Base-by-base conservation (phyloP, 1,139 yeast genomes). In the Suhomyces coccinellae region DNA sequence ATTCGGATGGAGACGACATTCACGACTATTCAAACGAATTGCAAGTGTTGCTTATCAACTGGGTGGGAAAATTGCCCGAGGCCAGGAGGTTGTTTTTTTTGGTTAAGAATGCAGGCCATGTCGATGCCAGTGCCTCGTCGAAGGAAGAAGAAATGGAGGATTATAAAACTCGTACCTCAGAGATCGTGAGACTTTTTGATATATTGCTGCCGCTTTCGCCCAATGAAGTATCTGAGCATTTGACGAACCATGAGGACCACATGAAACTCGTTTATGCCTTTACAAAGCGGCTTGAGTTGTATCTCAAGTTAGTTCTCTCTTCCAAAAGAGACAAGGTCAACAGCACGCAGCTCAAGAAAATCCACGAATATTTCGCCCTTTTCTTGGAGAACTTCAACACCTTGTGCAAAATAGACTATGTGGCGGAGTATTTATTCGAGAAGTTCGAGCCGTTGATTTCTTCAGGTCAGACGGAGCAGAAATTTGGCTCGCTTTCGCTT, bases 11-110 rank as follows among this genome's bases (percentile, higher is more conserved):
- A 20, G 49, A 50, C 5, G 63, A 60, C 27, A 56, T 65, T 29
- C 64, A 67, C 36, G 85, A 81, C 50, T 81, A 78, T 52, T 66
- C 71, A n/a, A 71, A 76, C 47, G 87, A 81, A 49, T 62, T 84
- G 28, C 82, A 80, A 49, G 73, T 79, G 3, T 65, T 83, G 40
- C 65, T 85, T 41, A 72, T 85, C 54, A 78, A 76, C 48, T 83
- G 87, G 83, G 79, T 84, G 38, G 80, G 85, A 6, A 70, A 73
- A 42, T 49, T 38, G 67, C 71, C 76, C 0, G 70, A 64, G 42
- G 78, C 78, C 1, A 59, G 78, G 41, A 59, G 59, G 35, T 54
- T 73, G n/a, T 74, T 63, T 50, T 72, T 73, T 52, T 56, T 58
- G 47, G 54, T 67, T 15, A 65, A 67, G 50, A 63, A 58, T 33